Evolutionary conservation across 495 filamentous ascomycete species (phyloP).

Genomic region (Xeromyces bisporus): DNA sequence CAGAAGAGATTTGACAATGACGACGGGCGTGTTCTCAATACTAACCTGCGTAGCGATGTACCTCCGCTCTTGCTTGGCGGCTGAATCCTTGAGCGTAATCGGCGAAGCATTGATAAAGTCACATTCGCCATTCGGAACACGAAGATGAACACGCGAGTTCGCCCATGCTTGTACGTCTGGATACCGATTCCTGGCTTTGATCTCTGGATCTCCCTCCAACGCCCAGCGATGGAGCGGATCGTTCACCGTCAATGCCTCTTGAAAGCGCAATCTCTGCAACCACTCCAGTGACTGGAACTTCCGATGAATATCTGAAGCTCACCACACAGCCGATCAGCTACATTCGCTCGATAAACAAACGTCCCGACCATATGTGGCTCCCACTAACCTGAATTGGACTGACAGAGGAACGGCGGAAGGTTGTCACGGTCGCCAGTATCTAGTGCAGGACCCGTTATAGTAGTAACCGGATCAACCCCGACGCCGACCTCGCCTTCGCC

Average conservation of each 20-base stretch:
- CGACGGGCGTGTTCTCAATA: too few relatives aligned
- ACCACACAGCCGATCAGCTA: conserved; percentile 7
- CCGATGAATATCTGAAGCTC: conserved; percentile 23
- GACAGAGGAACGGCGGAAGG: conserved; percentile 28
- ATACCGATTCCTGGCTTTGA: conserved; percentile 58
- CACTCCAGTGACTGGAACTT: conserved; percentile 34
- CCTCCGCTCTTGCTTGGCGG: conserved; percentile 30
- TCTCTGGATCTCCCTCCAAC: conserved; percentile 31
- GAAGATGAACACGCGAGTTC: conserved; percentile 68
- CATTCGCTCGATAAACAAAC: too few relatives aligned
- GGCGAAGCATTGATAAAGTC: conserved; percentile 97
- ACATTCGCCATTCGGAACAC: conserved; percentile 58
- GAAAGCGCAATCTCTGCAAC: conserved; percentile 24
- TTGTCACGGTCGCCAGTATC: conserved; percentile 20
- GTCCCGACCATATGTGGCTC: neutral
- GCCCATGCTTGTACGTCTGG: conserved; percentile 73
- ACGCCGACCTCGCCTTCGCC: too few relatives aligned
- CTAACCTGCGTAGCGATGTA: conserved; percentile 55
- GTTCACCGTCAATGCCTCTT: conserved; percentile 18
- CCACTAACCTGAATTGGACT: conserved; percentile 25
- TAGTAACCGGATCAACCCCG: too few relatives aligned
- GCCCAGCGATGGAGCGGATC: conserved; percentile 30
- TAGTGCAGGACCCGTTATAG: conserved; percentile 10
- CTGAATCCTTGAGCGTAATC: conserved; percentile 47
- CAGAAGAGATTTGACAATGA: conserved; percentile 3